These are phyloP conservation scores for Leishmania guyanensis DNA, from an alignment of 208 protist species.

Conservation along the genomic window DNA sequence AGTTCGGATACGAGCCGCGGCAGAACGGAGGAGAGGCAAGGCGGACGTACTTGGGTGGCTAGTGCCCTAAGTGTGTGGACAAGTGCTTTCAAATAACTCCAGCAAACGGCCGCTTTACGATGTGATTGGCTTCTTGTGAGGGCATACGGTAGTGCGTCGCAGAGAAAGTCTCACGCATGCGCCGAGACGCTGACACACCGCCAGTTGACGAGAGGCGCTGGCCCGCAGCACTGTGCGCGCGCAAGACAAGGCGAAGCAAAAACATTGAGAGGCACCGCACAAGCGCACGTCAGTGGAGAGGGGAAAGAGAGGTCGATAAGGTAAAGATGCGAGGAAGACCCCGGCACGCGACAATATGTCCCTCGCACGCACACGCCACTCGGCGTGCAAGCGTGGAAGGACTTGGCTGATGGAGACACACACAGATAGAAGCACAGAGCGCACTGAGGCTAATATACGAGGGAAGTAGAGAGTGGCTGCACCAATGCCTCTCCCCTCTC, in stretches of 20 bases:
- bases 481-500: neutral
- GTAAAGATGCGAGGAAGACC: neutral
- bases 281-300: neutral
- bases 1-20: neutral
- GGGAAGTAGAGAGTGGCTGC: neutral
- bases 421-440: neutral
- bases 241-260: neutral
- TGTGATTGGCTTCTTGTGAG: neutral
- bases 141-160: neutral
- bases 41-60: neutral
- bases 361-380: neutral
- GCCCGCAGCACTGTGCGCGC: neutral
- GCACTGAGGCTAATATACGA: neutral
- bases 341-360: neutral
- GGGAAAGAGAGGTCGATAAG: neutral
- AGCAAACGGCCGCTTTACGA: neutral
- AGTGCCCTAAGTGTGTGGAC: neutral
- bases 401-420: neutral
- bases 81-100: neutral
- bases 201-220: neutral
- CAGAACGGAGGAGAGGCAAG: neutral
- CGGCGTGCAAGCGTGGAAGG: neutral
- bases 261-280: neutral
- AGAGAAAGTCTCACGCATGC: neutral
- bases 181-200: neutral